Percentiles rank a stretch among this genome's conserved stretches.
Evolutionary conservation across 1,284 basidiomycete species (phyloP).

Genomic region (Amylostereum chailletii): DNA sequence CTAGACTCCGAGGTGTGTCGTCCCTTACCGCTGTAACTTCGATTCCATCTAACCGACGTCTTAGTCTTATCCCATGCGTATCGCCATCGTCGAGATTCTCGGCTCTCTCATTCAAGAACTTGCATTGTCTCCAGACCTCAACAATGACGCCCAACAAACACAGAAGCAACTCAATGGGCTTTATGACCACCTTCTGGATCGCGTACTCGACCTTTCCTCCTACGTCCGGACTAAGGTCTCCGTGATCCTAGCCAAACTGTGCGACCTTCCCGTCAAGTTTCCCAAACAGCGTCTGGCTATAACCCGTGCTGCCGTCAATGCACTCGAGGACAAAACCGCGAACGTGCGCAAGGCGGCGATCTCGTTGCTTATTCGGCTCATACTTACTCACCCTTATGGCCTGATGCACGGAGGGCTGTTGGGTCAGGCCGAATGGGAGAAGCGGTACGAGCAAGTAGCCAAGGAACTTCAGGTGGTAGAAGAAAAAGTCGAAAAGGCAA

Average conservation of each 20-base stretch:
- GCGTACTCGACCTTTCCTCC: conserved; percentile 82
- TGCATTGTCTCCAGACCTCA: conserved; percentile 46
- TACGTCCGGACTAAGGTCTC: conserved; percentile 91
- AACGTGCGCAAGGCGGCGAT: conserved; percentile 84
- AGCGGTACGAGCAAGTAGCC: conserved; percentile 58
- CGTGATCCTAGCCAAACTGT: conserved; percentile 63
- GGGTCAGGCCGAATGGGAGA: conserved; percentile 68
- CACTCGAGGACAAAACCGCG: conserved; percentile 87
- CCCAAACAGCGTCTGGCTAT: conserved; percentile 80
- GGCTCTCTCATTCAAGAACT: conserved; percentile 77
- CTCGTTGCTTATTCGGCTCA: conserved; percentile 67
- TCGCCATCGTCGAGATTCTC: conserved; percentile 84
- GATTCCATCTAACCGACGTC: background rate
- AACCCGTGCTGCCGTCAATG: conserved; percentile 67
- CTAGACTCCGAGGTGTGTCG: conserved; percentile 81
- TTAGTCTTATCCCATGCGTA: conserved; percentile 92
- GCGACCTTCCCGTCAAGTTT: conserved; percentile 74
- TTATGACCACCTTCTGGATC: conserved; percentile 79
- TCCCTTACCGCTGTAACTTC: background rate
- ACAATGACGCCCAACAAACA: conserved; percentile 47
- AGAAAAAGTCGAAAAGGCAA: conserved; percentile 44
- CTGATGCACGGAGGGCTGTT: conserved; percentile 80
- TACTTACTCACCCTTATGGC: conserved; percentile 89
- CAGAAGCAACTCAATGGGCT: conserved; percentile 81
- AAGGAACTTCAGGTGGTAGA: conserved; percentile 56